Evolutionary conservation across 2,329 filamentous ascomycete genomes (phyloP).

Genomic region (Talaromyces sp.): DNA sequence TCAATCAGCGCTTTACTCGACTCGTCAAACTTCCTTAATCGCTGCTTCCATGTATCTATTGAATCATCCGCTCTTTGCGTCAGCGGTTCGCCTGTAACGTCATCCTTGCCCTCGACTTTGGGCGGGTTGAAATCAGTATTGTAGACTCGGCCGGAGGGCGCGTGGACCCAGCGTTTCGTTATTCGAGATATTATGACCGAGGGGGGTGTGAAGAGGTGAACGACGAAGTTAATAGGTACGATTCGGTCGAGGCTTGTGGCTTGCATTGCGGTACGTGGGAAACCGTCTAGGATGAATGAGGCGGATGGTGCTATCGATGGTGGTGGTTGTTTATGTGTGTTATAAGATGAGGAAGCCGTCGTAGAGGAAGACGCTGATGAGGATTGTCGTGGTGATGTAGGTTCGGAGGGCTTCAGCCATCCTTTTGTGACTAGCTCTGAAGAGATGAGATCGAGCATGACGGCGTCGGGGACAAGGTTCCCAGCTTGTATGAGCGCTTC

Average conservation of each 20-base stretch:
- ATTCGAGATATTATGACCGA: constrained; percentile 87
- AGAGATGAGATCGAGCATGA: constrained; percentile 89
- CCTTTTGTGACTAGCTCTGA: constrained; percentile 81
- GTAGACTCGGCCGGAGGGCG: constrained; percentile 86
- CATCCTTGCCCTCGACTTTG: constrained; percentile 74
- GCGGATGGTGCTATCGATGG: constrained; percentile 66
- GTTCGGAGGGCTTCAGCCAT: constrained; percentile 61
- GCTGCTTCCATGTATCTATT: constrained; percentile 76
- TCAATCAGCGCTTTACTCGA: constrained; percentile 80
- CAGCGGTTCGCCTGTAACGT: constrained; percentile 83
- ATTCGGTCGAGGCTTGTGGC: constrained; percentile 72
- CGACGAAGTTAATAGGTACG: constrained; percentile 91
- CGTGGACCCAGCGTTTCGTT: constrained; percentile 88
- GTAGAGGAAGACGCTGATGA: constrained; percentile 30
- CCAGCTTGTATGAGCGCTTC: constrained; percentile 84
- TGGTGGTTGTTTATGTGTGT: constrained; percentile 30
- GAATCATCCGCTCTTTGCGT: constrained; percentile 81
- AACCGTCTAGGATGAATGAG: constrained; percentile 94
- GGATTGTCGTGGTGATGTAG: background rate
- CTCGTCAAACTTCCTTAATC: constrained; percentile 80
- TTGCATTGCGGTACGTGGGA: constrained; percentile 82
- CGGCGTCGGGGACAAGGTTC: constrained; percentile 81
- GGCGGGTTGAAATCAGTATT: constrained; percentile 92
- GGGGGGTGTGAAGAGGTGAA: constrained; percentile 80
- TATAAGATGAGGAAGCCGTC: constrained; percentile 44